A percentile compares a stretch with the other conserved stretches of the same genome.
Evolutionary conservation across 345 rosid genomes (phyloP).

Genomic region (Limnanthes douglasii): DNA sequence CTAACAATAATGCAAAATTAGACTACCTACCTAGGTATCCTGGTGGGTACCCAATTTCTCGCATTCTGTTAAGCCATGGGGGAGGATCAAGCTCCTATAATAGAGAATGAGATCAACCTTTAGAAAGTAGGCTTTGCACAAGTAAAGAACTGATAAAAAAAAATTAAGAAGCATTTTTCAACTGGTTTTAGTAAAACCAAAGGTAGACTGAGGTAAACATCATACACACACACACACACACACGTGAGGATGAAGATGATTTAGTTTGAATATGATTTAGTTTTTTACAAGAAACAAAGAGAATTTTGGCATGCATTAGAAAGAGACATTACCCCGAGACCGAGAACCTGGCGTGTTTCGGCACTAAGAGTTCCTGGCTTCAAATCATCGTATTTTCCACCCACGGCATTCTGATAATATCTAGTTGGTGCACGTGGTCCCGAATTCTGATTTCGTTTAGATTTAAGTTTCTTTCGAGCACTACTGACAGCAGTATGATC

Average conservation of each 20-base stretch:
- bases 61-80: conserved; percentile 96
- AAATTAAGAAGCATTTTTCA: too few relatives aligned
- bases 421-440: conserved; percentile 41
- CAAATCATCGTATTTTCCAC: conserved; percentile 75
- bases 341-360: conserved; percentile 68
- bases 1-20: too few relatives aligned
- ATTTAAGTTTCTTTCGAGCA: conserved; percentile 72
- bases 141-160: too few relatives aligned
- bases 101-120: too few relatives aligned
- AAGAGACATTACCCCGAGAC: conserved; percentile 51
- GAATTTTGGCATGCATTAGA: background rate
- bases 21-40: conserved; percentile 64
- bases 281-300: background rate
- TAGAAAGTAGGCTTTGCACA: too few relatives aligned
- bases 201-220: too few relatives aligned
- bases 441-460: conserved; percentile 43
- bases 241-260: background rate
- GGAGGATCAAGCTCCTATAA: conserved; percentile 96
- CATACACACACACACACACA: too few relatives aligned
- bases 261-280: background rate
- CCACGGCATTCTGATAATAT: conserved; percentile 53
- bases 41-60: conserved; percentile 90
- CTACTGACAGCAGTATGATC: conserved; percentile 58
- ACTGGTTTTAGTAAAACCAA: too few relatives aligned
- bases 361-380: conserved; percentile 76